Evolutionary conservation across 352 stramenopile species (phyloP).

Genomic region (Phytophthora litchii): DNA sequence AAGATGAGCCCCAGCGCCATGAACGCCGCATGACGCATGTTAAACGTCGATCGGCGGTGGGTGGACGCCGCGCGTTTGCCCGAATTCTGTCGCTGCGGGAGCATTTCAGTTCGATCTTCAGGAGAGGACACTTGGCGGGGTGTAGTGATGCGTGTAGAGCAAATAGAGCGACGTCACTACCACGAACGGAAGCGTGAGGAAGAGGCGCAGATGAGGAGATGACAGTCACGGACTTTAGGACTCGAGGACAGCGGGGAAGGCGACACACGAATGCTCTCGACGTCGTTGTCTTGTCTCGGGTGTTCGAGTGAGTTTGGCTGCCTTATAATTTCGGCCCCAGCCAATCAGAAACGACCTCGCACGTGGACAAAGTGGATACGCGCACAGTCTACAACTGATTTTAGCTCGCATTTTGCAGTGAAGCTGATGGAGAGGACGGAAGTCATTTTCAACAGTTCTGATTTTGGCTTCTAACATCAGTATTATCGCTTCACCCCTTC

Average conservation of each 20-base stretch:
- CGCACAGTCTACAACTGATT: neutral
- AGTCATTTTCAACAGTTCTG: no score
- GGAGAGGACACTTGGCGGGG: neutral
- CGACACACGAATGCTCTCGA: neutral
- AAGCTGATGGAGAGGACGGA: no score
- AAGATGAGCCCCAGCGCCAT: conserved; percentile 48
- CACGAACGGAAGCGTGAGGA: conserved; percentile 1
- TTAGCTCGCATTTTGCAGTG: no score
- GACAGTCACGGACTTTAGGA: neutral
- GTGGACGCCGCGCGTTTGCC: conserved; percentile 37
- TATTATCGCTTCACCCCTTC: neutral
- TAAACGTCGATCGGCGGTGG: conserved; percentile 32
- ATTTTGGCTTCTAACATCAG: no score
- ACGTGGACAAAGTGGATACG: neutral
- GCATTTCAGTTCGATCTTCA: conserved; percentile 39
- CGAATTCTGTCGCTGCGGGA: conserved; percentile 57
- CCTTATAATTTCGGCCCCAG: neutral
- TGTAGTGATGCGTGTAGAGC: neutral
- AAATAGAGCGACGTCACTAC: neutral
- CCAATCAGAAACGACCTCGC: conserved; percentile 2
- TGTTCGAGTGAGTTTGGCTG: conserved; percentile 20
- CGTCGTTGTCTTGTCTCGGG: conserved; percentile 29
- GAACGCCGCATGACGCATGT: conserved; percentile 34
- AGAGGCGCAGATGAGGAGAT: conserved; percentile 5
- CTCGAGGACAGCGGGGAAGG: neutral